Evolutionary conservation across 768 basidiomycete species (phyloP), one percentile per base, ranked within the genome.

Genomic region (Suillus tomentosus): DNA sequence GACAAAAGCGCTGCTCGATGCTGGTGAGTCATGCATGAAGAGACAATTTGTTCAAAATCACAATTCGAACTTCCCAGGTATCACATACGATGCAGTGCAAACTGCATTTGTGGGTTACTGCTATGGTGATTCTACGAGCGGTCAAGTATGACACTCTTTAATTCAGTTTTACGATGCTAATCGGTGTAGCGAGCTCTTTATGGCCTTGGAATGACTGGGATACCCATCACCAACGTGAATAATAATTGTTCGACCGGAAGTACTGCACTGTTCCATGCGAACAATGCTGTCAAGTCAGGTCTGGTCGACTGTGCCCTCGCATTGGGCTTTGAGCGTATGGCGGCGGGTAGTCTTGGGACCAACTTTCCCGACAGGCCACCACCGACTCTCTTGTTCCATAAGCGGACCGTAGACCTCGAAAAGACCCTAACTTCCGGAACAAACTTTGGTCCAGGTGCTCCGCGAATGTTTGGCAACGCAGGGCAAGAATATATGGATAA

Each of bases 171-270:
- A 47, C 6, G 37, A 15, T 36, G 42, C 55, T 48, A 62, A 55
- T 64, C 36, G 50, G 15, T 56, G 1, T 70, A 94, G 87, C 82
- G 92, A 17, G 86, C 91, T 8, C 79, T 95, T 22, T 95, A 94
- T 76, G 88, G 87, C 72, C 86, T 94, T 48, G 93, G 93, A 22
- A 82, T 94, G 74, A 94, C 92, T 0, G 82, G 86, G 40, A 94
- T 95, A 64, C 92, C 93, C 0, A 88, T 95, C 70, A 83, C 89
- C 58, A 95, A 94, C 69, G 90, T 94, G 50, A 94, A 92, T 79
- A 94, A 94, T 77, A 92, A 92, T 74, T 94, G 92, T 70, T 88
- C 92, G 4, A 92, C 92, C 0, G 92, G 92, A 5, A 89, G 88
- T 58, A 83, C 90, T 0, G 92, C 94, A 6, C 80, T 95, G 24